These are phyloP conservation scores for Beta macrorhiza DNA, from an alignment of 179 eudicot genomes.

Conservation along the genomic window DNA sequence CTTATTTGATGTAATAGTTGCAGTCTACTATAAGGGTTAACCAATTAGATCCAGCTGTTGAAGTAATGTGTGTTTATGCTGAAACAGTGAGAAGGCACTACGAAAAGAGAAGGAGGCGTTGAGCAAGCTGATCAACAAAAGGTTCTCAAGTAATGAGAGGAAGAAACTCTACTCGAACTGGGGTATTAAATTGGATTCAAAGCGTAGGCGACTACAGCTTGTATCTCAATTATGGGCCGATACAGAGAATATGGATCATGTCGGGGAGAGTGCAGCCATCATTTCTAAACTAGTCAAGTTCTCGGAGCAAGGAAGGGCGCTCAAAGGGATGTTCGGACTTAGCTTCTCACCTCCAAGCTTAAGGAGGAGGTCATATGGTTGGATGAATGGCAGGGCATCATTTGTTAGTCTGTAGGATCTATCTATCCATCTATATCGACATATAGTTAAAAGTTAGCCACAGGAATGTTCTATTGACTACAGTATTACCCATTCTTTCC, in stretches of 20 bases:
- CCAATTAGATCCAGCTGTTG: too few relatives aligned
- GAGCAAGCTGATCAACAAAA: constrained; percentile 55
- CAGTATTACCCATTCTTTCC: constrained; percentile 6
- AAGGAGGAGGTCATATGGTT: constrained; percentile 46
- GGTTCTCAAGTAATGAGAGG: constrained; percentile 54
- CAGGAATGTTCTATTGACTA: constrained; percentile 7
- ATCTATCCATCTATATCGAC: neutral
- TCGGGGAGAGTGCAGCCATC: constrained; percentile 59
- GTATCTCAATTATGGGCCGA: constrained; percentile 54
- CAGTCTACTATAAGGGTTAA: too few relatives aligned
- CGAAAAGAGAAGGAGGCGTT: constrained; percentile 62
- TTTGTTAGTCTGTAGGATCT: constrained; percentile 18
- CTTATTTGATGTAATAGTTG: too few relatives aligned
- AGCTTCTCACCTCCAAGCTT: constrained; percentile 57
- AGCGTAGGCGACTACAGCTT: constrained; percentile 64
- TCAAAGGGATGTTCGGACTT: constrained; percentile 77
- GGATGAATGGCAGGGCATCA: constrained; percentile 46
- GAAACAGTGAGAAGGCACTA: constrained; percentile 62
- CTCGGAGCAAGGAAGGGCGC: constrained; percentile 44
- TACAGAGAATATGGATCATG: constrained; percentile 56
- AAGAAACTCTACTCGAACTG: constrained; percentile 58
- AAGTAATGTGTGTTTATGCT: constrained; percentile 24
- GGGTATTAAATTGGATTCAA: constrained; percentile 58
- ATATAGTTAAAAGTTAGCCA: constrained; percentile 20
- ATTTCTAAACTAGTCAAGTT: constrained; percentile 69